A percentile compares a stretch with the other conserved stretches of the same genome.
phyloP scores from a whole-genome alignment of 179 eudicot genomes.

The Patellifolia procumbens region DNA sequence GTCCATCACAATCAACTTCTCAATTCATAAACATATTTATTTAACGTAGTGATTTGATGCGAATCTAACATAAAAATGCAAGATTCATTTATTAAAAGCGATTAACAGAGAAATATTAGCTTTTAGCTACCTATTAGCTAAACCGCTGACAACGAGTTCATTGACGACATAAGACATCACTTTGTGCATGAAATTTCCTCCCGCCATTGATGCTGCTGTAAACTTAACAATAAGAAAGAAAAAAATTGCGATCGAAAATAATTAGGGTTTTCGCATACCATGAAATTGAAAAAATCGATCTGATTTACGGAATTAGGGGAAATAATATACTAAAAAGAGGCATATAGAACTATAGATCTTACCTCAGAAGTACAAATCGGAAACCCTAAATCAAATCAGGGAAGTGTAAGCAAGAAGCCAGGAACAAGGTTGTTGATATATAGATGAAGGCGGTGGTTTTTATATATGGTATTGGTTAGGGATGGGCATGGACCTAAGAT shows the following conservation, averaged over 20 bases:
- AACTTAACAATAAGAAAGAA: background rate
- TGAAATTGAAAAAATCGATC: background rate
- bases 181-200: slow-evolving; percentile 63
- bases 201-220: slow-evolving; percentile 42
- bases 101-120: too few relatives aligned
- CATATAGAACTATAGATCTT: too few relatives aligned
- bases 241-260: background rate
- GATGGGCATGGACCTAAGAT: too few relatives aligned
- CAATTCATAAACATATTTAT: background rate
- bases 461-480: too few relatives aligned
- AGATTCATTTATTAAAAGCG: background rate
- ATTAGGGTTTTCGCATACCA: background rate
- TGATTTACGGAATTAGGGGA: background rate
- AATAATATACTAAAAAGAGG: too few relatives aligned
- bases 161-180: slow-evolving; percentile 67
- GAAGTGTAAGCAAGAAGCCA: too few relatives aligned
- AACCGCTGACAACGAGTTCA: slow-evolving; percentile 64
- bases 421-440: too few relatives aligned
- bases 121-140: slow-evolving; percentile 70
- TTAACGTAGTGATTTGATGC: background rate
- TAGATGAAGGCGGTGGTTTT: too few relatives aligned
- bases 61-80: background rate
- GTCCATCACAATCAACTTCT: too few relatives aligned
- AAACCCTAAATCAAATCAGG: too few relatives aligned
- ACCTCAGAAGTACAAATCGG: too few relatives aligned